phyloP scores from a whole-genome alignment of 1,139 yeast species.

The Hemisphaericaspora xylanilytica region DNA sequence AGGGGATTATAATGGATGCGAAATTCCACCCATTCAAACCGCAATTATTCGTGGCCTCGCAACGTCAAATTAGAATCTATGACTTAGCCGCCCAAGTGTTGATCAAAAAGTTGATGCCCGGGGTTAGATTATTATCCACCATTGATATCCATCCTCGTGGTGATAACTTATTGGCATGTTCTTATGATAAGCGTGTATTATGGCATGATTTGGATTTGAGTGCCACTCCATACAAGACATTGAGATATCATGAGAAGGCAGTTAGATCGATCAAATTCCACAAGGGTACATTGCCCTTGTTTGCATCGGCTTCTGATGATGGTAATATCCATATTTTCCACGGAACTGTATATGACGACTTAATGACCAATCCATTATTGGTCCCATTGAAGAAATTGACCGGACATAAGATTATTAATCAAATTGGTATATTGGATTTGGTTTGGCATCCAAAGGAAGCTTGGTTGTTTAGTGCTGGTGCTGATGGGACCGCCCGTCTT shows the following conservation, averaged over 20 bases:
- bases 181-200: constrained; percentile 90
- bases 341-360: constrained; percentile 93
- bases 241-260: constrained; percentile 93
- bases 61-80: constrained; percentile 85
- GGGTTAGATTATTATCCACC: constrained; percentile 91
- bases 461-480: constrained; percentile 98
- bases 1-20: constrained; percentile 94
- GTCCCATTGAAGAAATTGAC: constrained; percentile 94
- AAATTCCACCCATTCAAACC: constrained; percentile 97
- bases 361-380: constrained; percentile 90
- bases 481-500: constrained; percentile 92
- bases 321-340: constrained; percentile 94
- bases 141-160: constrained; percentile 97
- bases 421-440: constrained; percentile 85
- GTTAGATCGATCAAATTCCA: constrained; percentile 88
- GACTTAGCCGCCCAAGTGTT: constrained; percentile 85
- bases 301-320: constrained; percentile 97
- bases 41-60: constrained; percentile 89
- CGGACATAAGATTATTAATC: constrained; percentile 81
- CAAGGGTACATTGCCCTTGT: constrained; percentile 78
- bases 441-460: constrained; percentile 99
- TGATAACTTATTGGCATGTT: constrained; percentile 87
- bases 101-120: constrained; percentile 84
- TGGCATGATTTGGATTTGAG: constrained; percentile 97
- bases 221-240: constrained; percentile 88